Conservation (phyloP, 2,329 filamentous ascomycete species). For the Sporothrix curviconia region DNA sequence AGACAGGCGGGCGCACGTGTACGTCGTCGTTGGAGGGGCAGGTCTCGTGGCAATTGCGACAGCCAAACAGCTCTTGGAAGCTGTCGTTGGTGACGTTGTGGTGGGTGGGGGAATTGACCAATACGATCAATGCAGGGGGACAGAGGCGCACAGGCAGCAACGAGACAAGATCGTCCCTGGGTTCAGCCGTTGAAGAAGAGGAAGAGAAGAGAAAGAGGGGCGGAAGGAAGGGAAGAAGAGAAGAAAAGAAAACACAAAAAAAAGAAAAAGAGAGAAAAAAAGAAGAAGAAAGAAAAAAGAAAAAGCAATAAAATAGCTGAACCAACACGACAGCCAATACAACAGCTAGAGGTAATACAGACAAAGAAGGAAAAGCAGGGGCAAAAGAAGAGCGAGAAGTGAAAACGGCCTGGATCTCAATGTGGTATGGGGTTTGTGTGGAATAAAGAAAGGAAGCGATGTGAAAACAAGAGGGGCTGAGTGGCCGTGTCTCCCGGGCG, state of each 20-base stretch:
- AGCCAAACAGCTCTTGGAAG: not conserved
- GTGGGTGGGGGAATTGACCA: not conserved
- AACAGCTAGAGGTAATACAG: not conserved
- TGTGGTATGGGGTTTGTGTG: no score
- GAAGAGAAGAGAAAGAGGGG: not conserved
- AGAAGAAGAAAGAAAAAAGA: not conserved
- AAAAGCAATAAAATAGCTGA: not conserved
- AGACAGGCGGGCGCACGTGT: not conserved
- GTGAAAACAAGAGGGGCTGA: not conserved
- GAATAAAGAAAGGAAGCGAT: not conserved
- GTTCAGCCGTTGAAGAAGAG: not conserved
- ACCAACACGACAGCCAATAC: not conserved
- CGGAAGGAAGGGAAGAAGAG: not conserved
- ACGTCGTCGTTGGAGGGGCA: no score
- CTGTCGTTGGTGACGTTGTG: not conserved
- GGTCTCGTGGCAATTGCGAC: no score
- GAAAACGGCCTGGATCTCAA: no score
- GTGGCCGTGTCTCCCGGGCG: not conserved
- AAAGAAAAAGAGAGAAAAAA: not conserved
- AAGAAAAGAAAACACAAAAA: not conserved
- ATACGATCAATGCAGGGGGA: not conserved
- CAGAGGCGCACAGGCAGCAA: not conserved
- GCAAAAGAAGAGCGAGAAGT: not conserved
- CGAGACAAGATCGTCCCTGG: not conserved
- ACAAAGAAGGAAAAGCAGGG: not conserved